Base-by-base conservation (phyloP, 2,329 filamentous ascomycete species). In the Aspergillus pseudoglaucus region DNA sequence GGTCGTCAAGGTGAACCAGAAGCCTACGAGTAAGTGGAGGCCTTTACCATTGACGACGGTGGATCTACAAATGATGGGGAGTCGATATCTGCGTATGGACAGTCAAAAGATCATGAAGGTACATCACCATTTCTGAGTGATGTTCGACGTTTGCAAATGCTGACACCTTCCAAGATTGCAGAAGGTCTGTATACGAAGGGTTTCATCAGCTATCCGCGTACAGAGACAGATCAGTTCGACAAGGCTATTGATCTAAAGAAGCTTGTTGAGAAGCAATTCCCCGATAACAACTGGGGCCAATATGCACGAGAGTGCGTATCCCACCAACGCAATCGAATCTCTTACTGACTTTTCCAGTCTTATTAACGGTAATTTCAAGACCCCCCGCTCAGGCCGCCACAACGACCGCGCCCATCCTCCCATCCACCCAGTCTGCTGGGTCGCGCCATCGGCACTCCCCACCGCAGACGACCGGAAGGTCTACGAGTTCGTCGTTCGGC, bases 371-470 rank as follows among this genome's bases (percentile, higher is more conserved):
- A 84, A 76, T 7, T 97, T 95, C 65, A 81, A 82, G 42, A 84
- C 87, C 55, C 93, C 93, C 15, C 83, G 91, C 38, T 80, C 85
- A 55, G 93, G 93, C 3, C 80, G 83, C 46, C 83, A 97, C 65
- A 95, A 98, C 66, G 93, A 98, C 68, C 93, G 95, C 68, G 93
- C 93, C 0, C 93, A 98, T 70, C 93, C 93, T 22, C 93, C 93
- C 0, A 98, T 98, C 50, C 93, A 98, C 59, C 93, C 93, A 0
- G 86, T 98, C 50, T 87, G 87, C n/a, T 94, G 88, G 62, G 88
- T 85, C 5, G 79, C 80, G 1, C 79, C 84, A 0, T 65, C 55
- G 8, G 74, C 75, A 0, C 80, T 89, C 3, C 25, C 25, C 10
- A 73, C 80, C 18, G 81, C 75, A 47, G 75, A 82, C 1, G 88